Base-by-base conservation (phyloP, 2,329 filamentous ascomycete genomes). In the Cladophialophora yegresii region DNA sequence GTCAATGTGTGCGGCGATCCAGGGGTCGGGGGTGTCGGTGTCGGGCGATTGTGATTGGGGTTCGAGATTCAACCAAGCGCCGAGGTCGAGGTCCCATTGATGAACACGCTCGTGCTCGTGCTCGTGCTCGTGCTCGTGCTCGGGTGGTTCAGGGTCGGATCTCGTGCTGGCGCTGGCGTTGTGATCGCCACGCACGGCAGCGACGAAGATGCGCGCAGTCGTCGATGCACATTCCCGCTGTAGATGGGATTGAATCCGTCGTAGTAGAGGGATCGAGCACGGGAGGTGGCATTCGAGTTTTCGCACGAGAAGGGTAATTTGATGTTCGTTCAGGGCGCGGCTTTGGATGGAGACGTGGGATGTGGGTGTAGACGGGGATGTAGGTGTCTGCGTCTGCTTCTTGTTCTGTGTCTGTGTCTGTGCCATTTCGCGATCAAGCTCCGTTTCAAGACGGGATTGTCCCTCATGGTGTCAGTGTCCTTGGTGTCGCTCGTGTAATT, bases 1-100 rank as follows among this genome's bases (percentile, higher is more conserved):
- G 72, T 81, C 77, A 54, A 79, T 75, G 56, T 75, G 72, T 7
- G 76, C 77, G 58, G 73, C 75, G 45, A 80, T 71, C 78, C 78
- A 80, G 54, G 28, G n/a, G n/a, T n/a, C n/a, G n/a, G n/a, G 54
- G 4, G 26, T 28, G 26, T 56, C 7, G n/a, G n/a, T n/a, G n/a
- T 56, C 16, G 30, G 16, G 3, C 20, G 32, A 56, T 13, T 28
- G 3, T 10, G 32, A 56, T 13, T 28, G 54, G 23, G 32, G 4
- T 16, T 45, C 47, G 22, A 50, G 54, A n/a, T n/a, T n/a, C 3
- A 45, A 10, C 30, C 36, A 45, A 10, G 10, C 16, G 23, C 43
- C 51, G 47, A 51, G 8, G 23, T 56, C 51, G 47, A 51, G 8
- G 23, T 58, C 23, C n/a, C 23, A 28, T n/a, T 16, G 16, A n/a